Evolutionary conservation across 179 eudicot genomes (phyloP), one percentile per base, ranked within the genome.

Genomic region (Beta macrorhiza): DNA sequence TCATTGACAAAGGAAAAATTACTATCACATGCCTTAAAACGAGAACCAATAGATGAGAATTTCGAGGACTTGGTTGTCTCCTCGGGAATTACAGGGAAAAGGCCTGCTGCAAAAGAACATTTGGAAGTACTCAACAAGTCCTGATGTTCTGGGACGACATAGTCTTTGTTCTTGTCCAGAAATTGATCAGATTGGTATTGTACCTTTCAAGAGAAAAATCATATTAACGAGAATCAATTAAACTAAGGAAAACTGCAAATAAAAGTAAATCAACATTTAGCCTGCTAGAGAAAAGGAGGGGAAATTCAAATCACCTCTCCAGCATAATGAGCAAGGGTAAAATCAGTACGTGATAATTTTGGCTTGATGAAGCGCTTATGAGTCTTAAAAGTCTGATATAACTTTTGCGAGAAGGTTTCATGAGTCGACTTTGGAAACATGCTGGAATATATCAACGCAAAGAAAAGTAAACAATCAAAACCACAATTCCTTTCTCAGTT

Each of bases 361-460:
- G 98, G 99, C 88, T 95, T 95, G 89, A 92, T 75, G 81, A 93
- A 95, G 79, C 98, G 97, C 74, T 91, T 91, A 87, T 93, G 89
- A 79, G 83, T 68, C 80, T 89, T 90, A 83, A 92, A 95, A 76
- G 95, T 95, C 90, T 92, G 98, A 75, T 93, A 95, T 57, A 95
- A 88, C 94, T 95, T 95, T 74, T 90, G 86, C 2, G 97, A 87
- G 86, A 93, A 95, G 80, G 99, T 95, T 84, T 95, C 98, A 82
- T 92, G 93, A 69, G 97, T 93, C 42, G 98, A 93, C 86, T 95
- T 95, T 67, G 99, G 99, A 86, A 95, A 95, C 99, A 95, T 93
- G 82, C 98, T 95, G 98, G 72, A 87, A 83, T 72, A 65, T 68
- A 62, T 79, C 44, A 55, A 62, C 62, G 67, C 47, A 80, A 20